Percentiles rank a stretch among this genome's conserved stretches.
Conservation (phyloP, 345 rosid genomes). For the Dipteronia dyeriana region DNA sequence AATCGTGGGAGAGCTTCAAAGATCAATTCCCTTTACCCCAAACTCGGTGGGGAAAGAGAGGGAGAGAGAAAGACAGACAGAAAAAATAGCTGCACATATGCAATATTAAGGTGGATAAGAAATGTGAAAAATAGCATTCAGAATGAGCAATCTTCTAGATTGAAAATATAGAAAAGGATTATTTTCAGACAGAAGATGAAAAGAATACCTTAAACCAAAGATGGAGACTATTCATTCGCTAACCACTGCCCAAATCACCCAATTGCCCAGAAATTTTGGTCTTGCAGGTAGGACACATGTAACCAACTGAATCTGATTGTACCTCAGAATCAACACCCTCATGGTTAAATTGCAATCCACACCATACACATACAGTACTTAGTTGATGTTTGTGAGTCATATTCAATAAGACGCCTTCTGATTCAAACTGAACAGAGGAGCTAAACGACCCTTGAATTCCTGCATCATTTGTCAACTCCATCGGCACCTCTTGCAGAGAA, state of each 20-base stretch:
- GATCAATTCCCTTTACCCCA: background rate
- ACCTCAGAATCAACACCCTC: slow-evolving; percentile 48
- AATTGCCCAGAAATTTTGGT: slow-evolving; percentile 53
- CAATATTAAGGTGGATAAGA: background rate
- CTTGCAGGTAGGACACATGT: slow-evolving; percentile 73
- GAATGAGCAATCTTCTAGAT: background rate
- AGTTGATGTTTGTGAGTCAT: slow-evolving; percentile 26
- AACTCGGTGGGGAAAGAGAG: background rate
- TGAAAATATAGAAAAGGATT: background rate
- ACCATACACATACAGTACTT: slow-evolving; percentile 58
- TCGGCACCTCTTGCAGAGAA: slow-evolving; percentile 34
- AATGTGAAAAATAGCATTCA: background rate
- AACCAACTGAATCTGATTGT: slow-evolving; percentile 68
- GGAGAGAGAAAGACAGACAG: background rate
- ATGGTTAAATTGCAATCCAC: slow-evolving; percentile 63
- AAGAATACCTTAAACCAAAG: slow-evolving; percentile 10
- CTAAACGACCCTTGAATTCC: slow-evolving; percentile 32
- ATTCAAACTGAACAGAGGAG: slow-evolving; percentile 37
- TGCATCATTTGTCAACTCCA: slow-evolving; percentile 30
- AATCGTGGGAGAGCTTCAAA: background rate
- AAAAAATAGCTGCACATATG: background rate
- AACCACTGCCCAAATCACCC: slow-evolving; percentile 20
- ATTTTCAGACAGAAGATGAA: background rate
- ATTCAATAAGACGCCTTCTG: slow-evolving; percentile 35
- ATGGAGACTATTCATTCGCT: slow-evolving; percentile 5